Percentiles rank a stretch among this genome's conserved stretches.
Conservation (phyloP, 2,329 filamentous ascomycete species). For the Fusarium oxysporum region DNA sequence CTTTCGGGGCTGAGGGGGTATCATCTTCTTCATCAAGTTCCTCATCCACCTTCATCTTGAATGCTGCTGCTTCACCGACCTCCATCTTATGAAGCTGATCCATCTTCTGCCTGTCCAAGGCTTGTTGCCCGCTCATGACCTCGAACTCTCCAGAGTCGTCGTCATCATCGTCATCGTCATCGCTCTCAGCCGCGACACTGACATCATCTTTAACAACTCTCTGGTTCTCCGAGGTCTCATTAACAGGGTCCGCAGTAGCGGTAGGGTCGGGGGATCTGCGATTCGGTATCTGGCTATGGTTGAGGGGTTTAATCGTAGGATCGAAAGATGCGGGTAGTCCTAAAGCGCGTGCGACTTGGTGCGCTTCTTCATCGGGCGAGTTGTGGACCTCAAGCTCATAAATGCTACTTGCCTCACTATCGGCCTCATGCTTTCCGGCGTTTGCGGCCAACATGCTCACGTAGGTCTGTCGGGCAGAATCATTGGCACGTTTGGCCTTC, state of each 20-base stretch:
- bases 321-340: conserved; percentile 72
- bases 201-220: conserved; percentile 41
- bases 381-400: conserved; percentile 67
- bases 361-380: conserved; percentile 71
- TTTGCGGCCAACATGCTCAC: conserved; percentile 78
- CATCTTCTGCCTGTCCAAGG: conserved; percentile 58
- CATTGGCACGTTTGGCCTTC: conserved; percentile 84
- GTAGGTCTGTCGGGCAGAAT: conserved; percentile 81
- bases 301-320: conserved; percentile 70
- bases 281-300: conserved; percentile 42
- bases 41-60: conserved; percentile 55
- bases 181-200: conserved; percentile 52
- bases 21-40: conserved; percentile 56
- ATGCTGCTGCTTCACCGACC: conserved; percentile 66
- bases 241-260: conserved; percentile 9
- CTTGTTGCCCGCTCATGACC: conserved; percentile 57
- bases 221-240: conserved; percentile 36
- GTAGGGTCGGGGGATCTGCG: conserved; percentile 32
- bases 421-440: conserved; percentile 67
- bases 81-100: conserved; percentile 70
- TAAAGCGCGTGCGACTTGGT: conserved; percentile 71
- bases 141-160: conserved; percentile 59
- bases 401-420: conserved; percentile 63
- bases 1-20: conserved; percentile 41
- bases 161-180: conserved; percentile 53